These are phyloP conservation scores for Juglanconis sp. DNA, from an alignment of 2,329 filamentous ascomycete species.

Conservation along the genomic window DNA sequence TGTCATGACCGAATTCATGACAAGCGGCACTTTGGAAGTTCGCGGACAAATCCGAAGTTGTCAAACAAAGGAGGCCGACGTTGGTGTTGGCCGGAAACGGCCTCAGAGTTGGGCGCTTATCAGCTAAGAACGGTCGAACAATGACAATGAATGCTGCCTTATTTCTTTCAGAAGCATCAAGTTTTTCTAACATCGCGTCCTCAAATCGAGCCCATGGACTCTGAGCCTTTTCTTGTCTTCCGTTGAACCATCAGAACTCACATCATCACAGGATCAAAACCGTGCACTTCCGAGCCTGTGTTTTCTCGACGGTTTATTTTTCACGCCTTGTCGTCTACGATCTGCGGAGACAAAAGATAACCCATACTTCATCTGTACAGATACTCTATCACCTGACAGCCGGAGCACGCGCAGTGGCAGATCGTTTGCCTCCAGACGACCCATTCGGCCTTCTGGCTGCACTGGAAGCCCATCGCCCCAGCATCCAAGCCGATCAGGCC, in stretches of 20 bases:
- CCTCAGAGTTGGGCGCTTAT: not conserved
- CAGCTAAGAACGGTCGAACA: not conserved
- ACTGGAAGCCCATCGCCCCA: not conserved
- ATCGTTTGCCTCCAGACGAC: not conserved
- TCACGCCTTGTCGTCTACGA: too few relatives aligned
- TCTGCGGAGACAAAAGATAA: too few relatives aligned
- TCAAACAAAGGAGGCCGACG: conserved; percentile 2
- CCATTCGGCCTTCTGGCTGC: not conserved
- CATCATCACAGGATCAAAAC: not conserved
- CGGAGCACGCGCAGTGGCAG: too few relatives aligned
- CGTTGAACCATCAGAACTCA: not conserved
- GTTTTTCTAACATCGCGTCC: not conserved
- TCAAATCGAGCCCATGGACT: not conserved
- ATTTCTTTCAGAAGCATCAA: not conserved
- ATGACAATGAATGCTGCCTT: not conserved
- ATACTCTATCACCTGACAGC: not conserved
- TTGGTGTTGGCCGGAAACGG: conserved; percentile 10
- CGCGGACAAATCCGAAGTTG: not conserved
- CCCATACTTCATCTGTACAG: too few relatives aligned
- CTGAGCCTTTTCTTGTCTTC: not conserved
- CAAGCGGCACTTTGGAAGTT: not conserved
- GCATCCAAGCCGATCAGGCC: not conserved
- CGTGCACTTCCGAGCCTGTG: not conserved
- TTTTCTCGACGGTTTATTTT: not conserved
- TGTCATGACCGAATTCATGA: not conserved